A percentile compares a stretch with the other conserved stretches of the same genome.
These are phyloP conservation scores for Boeremia lycopersici DNA, from an alignment of 2,329 filamentous ascomycete species.

Conservation along the genomic window DNA sequence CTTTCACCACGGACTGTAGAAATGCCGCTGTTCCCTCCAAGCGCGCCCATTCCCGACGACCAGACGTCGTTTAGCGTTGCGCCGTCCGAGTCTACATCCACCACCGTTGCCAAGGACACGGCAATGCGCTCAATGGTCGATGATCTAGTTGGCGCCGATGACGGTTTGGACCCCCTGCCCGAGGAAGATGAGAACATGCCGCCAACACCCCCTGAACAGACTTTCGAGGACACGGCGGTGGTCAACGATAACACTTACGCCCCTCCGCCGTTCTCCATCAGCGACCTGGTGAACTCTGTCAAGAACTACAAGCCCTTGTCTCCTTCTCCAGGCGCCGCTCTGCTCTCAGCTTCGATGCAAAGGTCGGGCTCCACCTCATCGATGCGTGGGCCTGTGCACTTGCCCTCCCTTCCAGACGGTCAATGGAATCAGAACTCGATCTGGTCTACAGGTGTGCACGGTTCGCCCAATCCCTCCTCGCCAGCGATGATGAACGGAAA, in stretches of 20 bases:
- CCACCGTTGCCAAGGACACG: constrained; percentile 51
- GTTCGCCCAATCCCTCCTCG: constrained; percentile 39
- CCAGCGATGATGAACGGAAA: constrained; percentile 32
- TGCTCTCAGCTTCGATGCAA: constrained; percentile 43
- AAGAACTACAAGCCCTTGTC: constrained; percentile 44
- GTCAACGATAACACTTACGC: constrained; percentile 41
- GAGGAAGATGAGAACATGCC: constrained; percentile 54
- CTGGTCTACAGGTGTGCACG: constrained; percentile 43
- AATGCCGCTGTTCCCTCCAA: constrained; percentile 38
- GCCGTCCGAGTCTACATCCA: constrained; percentile 57
- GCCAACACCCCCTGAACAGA: constrained; percentile 55
- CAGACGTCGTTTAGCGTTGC: constrained; percentile 45
- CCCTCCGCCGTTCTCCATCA: constrained; percentile 37
- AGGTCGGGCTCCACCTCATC: constrained; percentile 43
- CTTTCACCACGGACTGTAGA: constrained; percentile 48
- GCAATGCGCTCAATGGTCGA: constrained; percentile 65
- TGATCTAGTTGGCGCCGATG: constrained; percentile 56
- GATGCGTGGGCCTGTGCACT: constrained; percentile 39
- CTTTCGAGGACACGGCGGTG: constrained; percentile 49
- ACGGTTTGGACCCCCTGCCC: constrained; percentile 46
- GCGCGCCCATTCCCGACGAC: constrained; percentile 40
- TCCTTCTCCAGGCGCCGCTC: constrained; percentile 30
- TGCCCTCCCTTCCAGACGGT: constrained; percentile 47
- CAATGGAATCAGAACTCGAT: constrained; percentile 45
- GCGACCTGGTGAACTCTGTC: constrained; percentile 47